Percentiles rank a stretch among this genome's conserved stretches.
Evolutionary conservation across 768 basidiomycete genomes (phyloP).

Genomic region (Boletus reticulatus): DNA sequence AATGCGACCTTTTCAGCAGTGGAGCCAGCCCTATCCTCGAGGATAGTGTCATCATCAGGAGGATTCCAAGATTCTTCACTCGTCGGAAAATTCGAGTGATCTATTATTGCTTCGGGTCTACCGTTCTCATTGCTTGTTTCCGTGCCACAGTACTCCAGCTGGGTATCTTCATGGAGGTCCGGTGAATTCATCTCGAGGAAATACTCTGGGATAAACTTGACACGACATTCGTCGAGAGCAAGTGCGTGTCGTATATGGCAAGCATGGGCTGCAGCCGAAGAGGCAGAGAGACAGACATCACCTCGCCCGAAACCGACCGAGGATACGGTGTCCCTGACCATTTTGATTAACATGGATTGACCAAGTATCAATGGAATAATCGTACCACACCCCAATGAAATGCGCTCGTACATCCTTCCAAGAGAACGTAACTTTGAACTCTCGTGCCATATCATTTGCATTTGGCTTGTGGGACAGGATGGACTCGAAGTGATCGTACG

Average conservation of each 20-base stretch:
- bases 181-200: constrained; percentile 28
- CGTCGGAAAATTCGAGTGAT: neutral
- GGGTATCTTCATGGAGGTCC: neutral
- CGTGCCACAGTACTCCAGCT: neutral
- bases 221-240: constrained; percentile 59
- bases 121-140: neutral
- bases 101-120: neutral
- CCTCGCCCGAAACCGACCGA: constrained; percentile 48
- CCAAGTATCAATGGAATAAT: constrained; percentile 4
- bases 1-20: neutral
- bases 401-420: constrained; percentile 42
- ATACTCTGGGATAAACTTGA: constrained; percentile 55
- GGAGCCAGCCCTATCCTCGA: neutral
- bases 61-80: neutral
- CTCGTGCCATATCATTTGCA: constrained; percentile 13
- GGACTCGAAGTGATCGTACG: constrained; percentile 8
- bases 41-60: neutral
- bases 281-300: constrained; percentile 52
- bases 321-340: constrained; percentile 61
- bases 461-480: constrained; percentile 15
- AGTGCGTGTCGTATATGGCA: constrained; percentile 63
- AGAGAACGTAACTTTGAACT: constrained; percentile 48
- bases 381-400: constrained; percentile 52
- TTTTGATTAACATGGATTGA: neutral
- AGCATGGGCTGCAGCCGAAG: constrained; percentile 52